Evolutionary conservation across 1,284 basidiomycete species (phyloP).

Genomic region (Inonotus obliquus): DNA sequence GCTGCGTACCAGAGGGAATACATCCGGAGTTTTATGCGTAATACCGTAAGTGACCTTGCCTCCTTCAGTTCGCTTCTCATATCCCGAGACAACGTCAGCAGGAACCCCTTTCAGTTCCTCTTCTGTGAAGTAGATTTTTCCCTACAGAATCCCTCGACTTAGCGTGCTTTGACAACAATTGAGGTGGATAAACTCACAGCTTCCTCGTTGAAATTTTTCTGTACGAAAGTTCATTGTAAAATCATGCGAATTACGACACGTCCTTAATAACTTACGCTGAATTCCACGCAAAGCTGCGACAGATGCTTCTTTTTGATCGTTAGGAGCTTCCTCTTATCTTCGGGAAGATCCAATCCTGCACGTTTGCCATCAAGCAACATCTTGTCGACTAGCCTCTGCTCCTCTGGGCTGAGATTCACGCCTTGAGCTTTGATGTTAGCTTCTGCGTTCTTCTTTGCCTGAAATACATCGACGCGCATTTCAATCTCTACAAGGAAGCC

Average conservation of each 20-base stretch:
- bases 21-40: conserved; percentile 72
- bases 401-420: conserved; percentile 59
- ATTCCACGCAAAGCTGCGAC: conserved; percentile 66
- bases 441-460: conserved; percentile 63
- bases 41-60: conserved; percentile 59
- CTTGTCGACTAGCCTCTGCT: conserved; percentile 70
- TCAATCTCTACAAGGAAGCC: conserved; percentile 66
- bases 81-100: conserved; percentile 70
- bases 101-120: conserved; percentile 79
- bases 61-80: conserved; percentile 55
- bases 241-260: not conserved
- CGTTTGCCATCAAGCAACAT: conserved; percentile 74
- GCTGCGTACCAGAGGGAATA: conserved; percentile 63
- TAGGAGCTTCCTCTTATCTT: conserved; percentile 53
- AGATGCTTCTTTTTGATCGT: conserved; percentile 63
- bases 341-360: conserved; percentile 67
- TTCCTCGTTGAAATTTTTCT: conserved; percentile 88
- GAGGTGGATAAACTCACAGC: conserved; percentile 40
- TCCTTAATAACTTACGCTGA: conserved; percentile 46
- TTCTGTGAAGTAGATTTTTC: conserved; percentile 55
- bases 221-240: not conserved
- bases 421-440: conserved; percentile 58
- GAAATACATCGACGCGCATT: conserved; percentile 75
- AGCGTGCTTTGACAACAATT: not conserved
- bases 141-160: conserved; percentile 35